phyloP scores from a whole-genome alignment of 2,329 filamentous ascomycete species.

The Sarocladiaceae sp. region DNA sequence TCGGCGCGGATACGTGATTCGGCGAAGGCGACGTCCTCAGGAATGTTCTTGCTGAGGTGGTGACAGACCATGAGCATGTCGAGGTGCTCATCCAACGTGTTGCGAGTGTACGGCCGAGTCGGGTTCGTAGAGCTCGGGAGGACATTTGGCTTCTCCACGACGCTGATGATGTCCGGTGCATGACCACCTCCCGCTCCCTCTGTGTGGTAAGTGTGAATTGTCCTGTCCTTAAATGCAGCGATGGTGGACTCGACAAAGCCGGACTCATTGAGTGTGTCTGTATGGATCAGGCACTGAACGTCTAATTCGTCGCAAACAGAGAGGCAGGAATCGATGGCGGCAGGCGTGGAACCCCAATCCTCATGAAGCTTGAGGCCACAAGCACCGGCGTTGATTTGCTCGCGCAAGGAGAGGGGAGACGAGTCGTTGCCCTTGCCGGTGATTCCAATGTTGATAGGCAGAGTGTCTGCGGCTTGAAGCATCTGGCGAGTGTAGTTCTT shows the following conservation, averaged over 20 bases:
- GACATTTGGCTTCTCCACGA: slow-evolving; percentile 84
- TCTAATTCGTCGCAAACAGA: slow-evolving; percentile 84
- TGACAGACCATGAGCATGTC: slow-evolving; percentile 99
- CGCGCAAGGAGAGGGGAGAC: slow-evolving; percentile 60
- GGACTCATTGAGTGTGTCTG: slow-evolving; percentile 91
- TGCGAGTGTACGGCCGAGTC: slow-evolving; percentile 81
- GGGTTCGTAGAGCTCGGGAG: slow-evolving; percentile 89
- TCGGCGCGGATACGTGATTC: slow-evolving; percentile 91
- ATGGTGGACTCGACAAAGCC: slow-evolving; percentile 95
- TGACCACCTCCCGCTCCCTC: slow-evolving; percentile 93
- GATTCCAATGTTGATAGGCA: slow-evolving; percentile 85
- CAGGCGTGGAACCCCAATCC: slow-evolving; percentile 89
- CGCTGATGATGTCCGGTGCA: slow-evolving; percentile 90
- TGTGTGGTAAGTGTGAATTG: slow-evolving; percentile 95
- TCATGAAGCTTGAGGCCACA: slow-evolving; percentile 93
- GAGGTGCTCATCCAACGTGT: slow-evolving; percentile 92
- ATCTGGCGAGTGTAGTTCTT: slow-evolving; percentile 78
- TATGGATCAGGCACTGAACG: slow-evolving; percentile 90
- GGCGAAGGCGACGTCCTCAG: slow-evolving; percentile 92
- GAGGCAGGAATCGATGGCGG: slow-evolving; percentile 84
- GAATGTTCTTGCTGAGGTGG: slow-evolving; percentile 85
- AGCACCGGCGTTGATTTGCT: slow-evolving; percentile 77
- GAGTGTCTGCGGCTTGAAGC: slow-evolving; percentile 75
- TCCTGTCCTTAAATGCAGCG: slow-evolving; percentile 74
- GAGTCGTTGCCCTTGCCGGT: slow-evolving; percentile 93